Conservation (phyloP, 2,329 filamentous ascomycete genomes). For the Colletotrichum truncatum region DNA sequence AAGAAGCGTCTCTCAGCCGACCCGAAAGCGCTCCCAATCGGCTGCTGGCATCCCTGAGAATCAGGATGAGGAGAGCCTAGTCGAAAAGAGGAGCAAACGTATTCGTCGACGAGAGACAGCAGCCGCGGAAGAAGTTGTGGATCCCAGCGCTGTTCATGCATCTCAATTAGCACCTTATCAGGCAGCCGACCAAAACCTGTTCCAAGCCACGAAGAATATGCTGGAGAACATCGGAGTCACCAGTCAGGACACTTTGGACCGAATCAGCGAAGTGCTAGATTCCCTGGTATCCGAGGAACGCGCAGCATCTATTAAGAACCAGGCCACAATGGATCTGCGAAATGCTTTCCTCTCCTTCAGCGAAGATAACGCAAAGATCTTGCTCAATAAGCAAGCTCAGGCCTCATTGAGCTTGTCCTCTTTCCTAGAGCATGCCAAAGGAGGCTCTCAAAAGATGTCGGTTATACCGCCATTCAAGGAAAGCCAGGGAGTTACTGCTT, state of each 20-base stretch:
- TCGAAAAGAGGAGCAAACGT: constrained; percentile 72
- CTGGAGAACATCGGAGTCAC: constrained; percentile 64
- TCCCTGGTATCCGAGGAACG: constrained; percentile 61
- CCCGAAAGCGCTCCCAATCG: constrained; percentile 71
- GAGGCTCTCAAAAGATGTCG: constrained; percentile 58
- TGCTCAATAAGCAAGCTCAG: constrained; percentile 63
- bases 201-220: constrained; percentile 63
- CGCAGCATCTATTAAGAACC: constrained; percentile 54
- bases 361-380: constrained; percentile 61
- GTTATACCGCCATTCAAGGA: constrained; percentile 62
- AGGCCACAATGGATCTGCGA: constrained; percentile 59
- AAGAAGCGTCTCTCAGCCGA: constrained; percentile 49
- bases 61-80: constrained; percentile 64
- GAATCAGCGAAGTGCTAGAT: constrained; percentile 60
- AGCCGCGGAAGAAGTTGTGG: constrained; percentile 58
- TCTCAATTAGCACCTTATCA: constrained; percentile 66
- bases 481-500: constrained; percentile 58
- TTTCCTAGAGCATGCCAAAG: constrained; percentile 71
- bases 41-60: constrained; percentile 65
- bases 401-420: constrained; percentile 64
- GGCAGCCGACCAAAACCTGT: constrained; percentile 64
- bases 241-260: constrained; percentile 55
- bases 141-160: constrained; percentile 61
- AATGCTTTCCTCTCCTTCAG: constrained; percentile 58
- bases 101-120: constrained; percentile 69